A percentile compares a stretch with the other conserved stretches of the same genome.
Conservation (phyloP, 257 asterid genomes). For the Cynanchum wilfordii region DNA sequence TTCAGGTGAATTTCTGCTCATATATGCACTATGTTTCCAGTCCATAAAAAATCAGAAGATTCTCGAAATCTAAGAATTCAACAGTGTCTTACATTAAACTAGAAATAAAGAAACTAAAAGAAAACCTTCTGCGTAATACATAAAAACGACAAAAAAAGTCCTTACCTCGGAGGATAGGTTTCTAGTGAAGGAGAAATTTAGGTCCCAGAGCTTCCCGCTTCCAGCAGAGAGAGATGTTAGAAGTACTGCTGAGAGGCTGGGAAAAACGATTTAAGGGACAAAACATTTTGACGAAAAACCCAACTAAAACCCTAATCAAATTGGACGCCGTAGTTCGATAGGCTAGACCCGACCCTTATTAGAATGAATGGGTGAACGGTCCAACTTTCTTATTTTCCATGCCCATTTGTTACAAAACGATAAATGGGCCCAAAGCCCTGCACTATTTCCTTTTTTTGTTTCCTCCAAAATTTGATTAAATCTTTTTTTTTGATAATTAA, state of each 20-base stretch:
- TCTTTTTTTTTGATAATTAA: too few relatives aligned
- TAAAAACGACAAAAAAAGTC: background rate
- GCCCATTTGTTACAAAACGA: background rate
- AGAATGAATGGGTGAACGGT: background rate
- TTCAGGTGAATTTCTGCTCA: background rate
- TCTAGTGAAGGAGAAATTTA: background rate
- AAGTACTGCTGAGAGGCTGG: background rate
- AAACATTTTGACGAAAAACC: background rate
- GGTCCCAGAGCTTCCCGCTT: background rate
- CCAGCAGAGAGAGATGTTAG: background rate
- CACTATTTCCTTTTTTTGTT: too few relatives aligned
- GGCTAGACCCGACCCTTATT: background rate
- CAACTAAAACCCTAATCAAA: constrained; percentile 4
- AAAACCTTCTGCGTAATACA: background rate
- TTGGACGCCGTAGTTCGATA: background rate
- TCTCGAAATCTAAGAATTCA: background rate
- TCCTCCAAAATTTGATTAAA: too few relatives aligned
- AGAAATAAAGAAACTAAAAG: background rate
- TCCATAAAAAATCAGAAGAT: background rate
- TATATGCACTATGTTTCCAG: background rate
- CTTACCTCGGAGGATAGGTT: background rate
- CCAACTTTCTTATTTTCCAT: background rate
- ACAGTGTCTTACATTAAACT: background rate
- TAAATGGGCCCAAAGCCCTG: background rate
- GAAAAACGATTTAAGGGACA: background rate